phyloP scores from a whole-genome alignment of 2,329 filamentous ascomycete genomes.

The Diaporthe ilicicola region DNA sequence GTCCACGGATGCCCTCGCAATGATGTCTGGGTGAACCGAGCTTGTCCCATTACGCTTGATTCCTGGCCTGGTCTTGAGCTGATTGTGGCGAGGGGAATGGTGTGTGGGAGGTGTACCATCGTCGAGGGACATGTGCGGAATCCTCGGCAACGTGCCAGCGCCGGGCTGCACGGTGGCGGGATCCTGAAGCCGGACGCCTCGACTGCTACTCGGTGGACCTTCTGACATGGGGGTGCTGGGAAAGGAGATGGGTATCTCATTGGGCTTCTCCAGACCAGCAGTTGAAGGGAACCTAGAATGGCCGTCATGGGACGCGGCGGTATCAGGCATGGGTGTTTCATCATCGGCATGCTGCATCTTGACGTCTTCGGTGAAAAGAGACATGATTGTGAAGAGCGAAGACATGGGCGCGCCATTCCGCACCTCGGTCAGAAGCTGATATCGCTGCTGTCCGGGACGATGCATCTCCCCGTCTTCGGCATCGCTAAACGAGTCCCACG shows the following conservation, averaged over 20 bases:
- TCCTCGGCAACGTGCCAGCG: constrained; percentile 58
- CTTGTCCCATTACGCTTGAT: constrained; percentile 62
- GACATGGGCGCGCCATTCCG: constrained; percentile 99
- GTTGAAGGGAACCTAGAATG: constrained; percentile 42
- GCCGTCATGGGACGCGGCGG: constrained; percentile 40
- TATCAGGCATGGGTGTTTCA: constrained; percentile 49
- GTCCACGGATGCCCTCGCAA: constrained; percentile 94
- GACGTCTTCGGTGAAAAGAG: constrained; percentile 95
- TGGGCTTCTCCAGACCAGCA: constrained; percentile 42
- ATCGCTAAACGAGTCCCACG: constrained; percentile 56
- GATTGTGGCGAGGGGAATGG: constrained; percentile 37
- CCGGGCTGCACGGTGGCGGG: constrained; percentile 41
- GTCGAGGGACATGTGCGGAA: constrained; percentile 81
- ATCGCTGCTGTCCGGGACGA: constrained; percentile 77
- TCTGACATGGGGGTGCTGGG: constrained; percentile 51
- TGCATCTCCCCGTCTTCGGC: constrained; percentile 71
- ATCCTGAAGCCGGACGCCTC: constrained; percentile 39
- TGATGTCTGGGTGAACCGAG: constrained; percentile 95
- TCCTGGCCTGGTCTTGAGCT: constrained; percentile 47
- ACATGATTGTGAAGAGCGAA: constrained; percentile 95
- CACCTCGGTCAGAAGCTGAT: constrained; percentile 95
- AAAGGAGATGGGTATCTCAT: constrained; percentile 47
- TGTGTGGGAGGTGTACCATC: constrained; percentile 39
- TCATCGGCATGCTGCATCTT: constrained; percentile 79
- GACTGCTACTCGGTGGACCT: constrained; percentile 35